Conservation (phyloP, 2,329 filamentous ascomycete species). For the Keithomyces neogunnii region DNA sequence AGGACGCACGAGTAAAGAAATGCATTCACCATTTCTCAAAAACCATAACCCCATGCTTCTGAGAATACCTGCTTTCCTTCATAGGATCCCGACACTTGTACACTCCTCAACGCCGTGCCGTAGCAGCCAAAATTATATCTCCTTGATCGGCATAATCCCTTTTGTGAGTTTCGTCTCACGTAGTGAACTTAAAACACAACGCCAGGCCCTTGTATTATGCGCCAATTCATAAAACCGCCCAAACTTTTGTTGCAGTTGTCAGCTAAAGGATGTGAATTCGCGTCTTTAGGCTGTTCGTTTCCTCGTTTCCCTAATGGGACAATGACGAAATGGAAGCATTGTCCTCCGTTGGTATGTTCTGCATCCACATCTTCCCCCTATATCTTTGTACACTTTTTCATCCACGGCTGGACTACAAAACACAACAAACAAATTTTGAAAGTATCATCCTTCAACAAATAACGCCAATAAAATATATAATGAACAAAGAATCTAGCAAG, state of each 20-base stretch:
- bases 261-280: not conserved
- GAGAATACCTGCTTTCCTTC: not conserved
- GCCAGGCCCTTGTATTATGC: not conserved
- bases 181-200: not conserved
- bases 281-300: not conserved
- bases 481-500: not conserved
- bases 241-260: not conserved
- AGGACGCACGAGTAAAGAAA: not conserved
- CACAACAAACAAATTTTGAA: not conserved
- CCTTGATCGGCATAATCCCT: not conserved
- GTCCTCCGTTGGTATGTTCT: not conserved
- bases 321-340: not conserved
- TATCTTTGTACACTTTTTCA: not conserved
- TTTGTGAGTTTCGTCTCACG: not conserved
- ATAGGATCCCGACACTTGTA: not conserved
- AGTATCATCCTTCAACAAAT: too few species aligned
- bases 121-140: not conserved
- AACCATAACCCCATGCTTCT: too few species aligned
- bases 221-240: not conserved
- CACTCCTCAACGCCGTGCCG: not conserved
- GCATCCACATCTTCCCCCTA: not conserved
- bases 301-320: not conserved
- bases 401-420: not conserved
- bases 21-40: too few species aligned
- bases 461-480: too few species aligned